These are phyloP conservation scores for Microdochium nivale DNA, from an alignment of 2,329 filamentous ascomycete species.

Conservation along the genomic window DNA sequence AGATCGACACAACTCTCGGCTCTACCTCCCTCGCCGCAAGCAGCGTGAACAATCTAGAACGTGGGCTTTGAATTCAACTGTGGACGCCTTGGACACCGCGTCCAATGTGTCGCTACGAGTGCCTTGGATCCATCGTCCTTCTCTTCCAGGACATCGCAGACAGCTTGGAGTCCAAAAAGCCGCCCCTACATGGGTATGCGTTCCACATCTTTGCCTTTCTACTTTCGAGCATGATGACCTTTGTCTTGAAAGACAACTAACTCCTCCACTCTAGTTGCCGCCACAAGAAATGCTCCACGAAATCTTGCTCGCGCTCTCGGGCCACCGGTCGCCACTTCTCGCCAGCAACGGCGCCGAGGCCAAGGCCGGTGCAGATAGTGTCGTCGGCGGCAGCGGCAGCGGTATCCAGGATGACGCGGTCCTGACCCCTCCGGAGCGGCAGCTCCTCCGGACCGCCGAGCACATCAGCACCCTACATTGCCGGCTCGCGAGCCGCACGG, in stretches of 20 bases:
- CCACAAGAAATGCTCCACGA: constrained; percentile 78
- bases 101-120: constrained; percentile 47
- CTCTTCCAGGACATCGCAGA: constrained; percentile 33
- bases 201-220: constrained; percentile 1
- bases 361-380: neutral
- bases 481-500: constrained; percentile 58
- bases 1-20: too few relatives aligned
- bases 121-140: constrained; percentile 40
- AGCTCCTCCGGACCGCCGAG: constrained; percentile 69
- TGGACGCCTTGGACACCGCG: neutral
- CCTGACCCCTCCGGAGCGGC: constrained; percentile 71
- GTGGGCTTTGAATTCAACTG: neutral
- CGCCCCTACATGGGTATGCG: constrained; percentile 14
- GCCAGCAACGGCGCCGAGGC: constrained; percentile 24
- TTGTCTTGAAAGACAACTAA: too few relatives aligned
- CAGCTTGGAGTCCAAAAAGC: constrained; percentile 26
- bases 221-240: too few relatives aligned
- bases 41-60: too few relatives aligned
- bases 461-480: constrained; percentile 73
- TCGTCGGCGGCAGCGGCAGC: constrained; percentile 20
- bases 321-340: constrained; percentile 85
- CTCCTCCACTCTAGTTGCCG: too few relatives aligned
- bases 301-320: constrained; percentile 91
- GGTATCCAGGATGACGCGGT: constrained; percentile 36
- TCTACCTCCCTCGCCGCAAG: neutral